A percentile compares a stretch with the other conserved stretches of the same genome.
Conservation (phyloP, 345 rosid species). For the Eucalyptus cloeziana region DNA sequence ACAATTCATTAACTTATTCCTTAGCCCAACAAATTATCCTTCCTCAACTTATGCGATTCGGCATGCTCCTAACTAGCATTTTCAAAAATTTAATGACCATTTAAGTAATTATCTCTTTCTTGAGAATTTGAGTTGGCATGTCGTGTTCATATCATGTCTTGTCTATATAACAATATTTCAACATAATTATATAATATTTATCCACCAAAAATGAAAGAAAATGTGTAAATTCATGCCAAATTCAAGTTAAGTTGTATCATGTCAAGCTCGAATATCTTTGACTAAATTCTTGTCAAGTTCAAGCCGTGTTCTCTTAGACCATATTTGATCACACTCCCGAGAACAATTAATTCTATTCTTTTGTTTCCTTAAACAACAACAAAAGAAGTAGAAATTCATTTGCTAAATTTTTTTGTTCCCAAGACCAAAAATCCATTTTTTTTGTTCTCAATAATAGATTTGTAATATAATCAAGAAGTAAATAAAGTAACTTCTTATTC, state of each 20-base stretch:
- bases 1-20: not conserved
- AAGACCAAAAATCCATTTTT: too few species aligned
- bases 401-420: too few species aligned
- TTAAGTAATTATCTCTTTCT: not conserved
- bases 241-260: not conserved
- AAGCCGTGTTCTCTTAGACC: not conserved
- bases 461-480: too few species aligned
- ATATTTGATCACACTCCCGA: accelerated
- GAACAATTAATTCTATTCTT: too few species aligned
- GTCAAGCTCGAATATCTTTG: not conserved
- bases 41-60: not conserved
- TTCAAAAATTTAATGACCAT: not conserved
- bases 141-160: not conserved
- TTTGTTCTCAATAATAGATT: too few species aligned
- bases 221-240: not conserved
- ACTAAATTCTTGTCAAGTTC: not conserved
- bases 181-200: not conserved
- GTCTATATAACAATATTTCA: not conserved
- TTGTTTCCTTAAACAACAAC: too few species aligned
- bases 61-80: not conserved
- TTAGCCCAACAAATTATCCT: not conserved
- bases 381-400: too few species aligned
- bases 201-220: not conserved
- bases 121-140: not conserved
- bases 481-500: too few species aligned